Base-by-base conservation (phyloP, 1,284 basidiomycete genomes). In the Paramarasmius palmivorus region DNA sequence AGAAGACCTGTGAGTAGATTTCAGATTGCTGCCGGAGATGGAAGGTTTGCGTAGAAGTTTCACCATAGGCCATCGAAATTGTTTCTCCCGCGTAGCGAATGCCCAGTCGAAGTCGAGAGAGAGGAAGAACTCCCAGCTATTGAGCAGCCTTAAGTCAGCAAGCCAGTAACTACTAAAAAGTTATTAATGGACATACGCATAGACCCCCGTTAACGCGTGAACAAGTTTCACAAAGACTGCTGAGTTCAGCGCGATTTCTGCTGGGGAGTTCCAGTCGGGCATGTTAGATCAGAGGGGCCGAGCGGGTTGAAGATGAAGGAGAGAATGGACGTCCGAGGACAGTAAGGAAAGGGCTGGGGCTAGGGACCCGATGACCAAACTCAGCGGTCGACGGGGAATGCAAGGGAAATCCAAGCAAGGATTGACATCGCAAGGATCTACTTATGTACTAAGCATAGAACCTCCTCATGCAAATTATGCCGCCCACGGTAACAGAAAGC, bases 131-230 rank as follows among this genome's bases (percentile, higher is more conserved):
- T 86, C 83, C 73, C 82, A 86, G 32, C 83, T 85, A 56, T n/a
- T 53, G 22, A 32, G 34, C 15, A 32, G 35, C n/a, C n/a, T n/a
- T 20, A 14, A 52, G 26, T 14, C 15, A 49, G 25, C 12, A 45
- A 34, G 23, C n/a, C n/a, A n/a, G n/a, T n/a, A n/a, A n/a, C n/a
- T n/a, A n/a, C n/a, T 46, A 25, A 51, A 45, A 54, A 50, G 44
- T 29, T 2, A 15, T n/a, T 49, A 50, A 49, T 42, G 51, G 51
- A 71, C 79, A 57, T 59, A 83, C 86, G 78, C 68, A 65, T 89
- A 90, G 19, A 89, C 67, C 4, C 87, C 87, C 37, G 87, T 72
- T 51, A 90, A 69, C 12, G 72, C 74, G 59, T 89, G 88, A 75
- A 86, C 83, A 51, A 90, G 76, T 62, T 82, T 84, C 56, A 69